Evolutionary conservation across 306 rosid species (phyloP).

Genomic region (Hippophae tibetana): DNA sequence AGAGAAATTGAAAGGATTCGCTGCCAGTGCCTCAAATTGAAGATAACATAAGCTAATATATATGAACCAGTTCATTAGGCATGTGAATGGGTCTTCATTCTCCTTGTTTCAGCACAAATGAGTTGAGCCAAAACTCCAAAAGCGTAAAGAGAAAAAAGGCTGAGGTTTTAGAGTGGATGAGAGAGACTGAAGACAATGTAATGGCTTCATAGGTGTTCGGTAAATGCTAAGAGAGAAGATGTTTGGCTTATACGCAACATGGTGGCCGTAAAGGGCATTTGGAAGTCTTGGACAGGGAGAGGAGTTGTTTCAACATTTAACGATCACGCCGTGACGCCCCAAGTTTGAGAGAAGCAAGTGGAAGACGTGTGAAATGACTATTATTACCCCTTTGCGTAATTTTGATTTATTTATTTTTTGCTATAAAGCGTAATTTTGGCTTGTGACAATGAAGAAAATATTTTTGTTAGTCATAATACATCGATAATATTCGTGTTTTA

Average conservation of each 20-base stretch:
- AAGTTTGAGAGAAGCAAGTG: background rate
- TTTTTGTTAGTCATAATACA: no score
- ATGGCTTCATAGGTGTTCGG: no score
- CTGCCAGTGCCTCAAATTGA: background rate
- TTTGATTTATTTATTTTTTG: no score
- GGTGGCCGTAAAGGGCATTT: background rate
- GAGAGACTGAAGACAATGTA: background rate
- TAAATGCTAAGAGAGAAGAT: no score
- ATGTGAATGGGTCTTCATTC: background rate
- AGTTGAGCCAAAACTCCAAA: background rate
- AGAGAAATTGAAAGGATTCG: conserved; percentile 1
- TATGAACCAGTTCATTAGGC: background rate
- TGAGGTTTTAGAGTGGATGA: conserved; percentile 1
- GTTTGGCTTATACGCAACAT: background rate
- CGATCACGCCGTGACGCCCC: background rate
- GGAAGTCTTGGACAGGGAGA: background rate
- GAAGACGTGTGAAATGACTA: background rate
- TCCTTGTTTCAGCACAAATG: background rate
- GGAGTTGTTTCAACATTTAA: background rate
- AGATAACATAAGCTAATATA: background rate
- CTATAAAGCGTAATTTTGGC: no score
- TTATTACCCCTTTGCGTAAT: background rate
- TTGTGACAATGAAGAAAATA: no score
- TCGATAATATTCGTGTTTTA: no score
- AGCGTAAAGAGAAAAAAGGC: background rate